These are phyloP conservation scores for Musa balbisiana DNA, from an alignment of 202 grass and related monocot species.

Conservation along the genomic window DNA sequence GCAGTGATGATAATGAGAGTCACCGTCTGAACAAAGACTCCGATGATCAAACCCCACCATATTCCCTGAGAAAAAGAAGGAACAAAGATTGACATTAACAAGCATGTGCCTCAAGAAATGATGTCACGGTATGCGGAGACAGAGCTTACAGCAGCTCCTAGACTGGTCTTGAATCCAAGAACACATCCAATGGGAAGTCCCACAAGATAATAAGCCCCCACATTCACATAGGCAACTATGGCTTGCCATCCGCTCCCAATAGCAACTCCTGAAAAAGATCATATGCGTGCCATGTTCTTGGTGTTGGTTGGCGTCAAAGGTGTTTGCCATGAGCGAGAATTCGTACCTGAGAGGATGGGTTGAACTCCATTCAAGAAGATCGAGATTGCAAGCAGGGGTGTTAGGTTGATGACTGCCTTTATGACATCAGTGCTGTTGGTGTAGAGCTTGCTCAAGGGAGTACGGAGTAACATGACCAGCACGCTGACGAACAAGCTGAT, in stretches of 20 bases:
- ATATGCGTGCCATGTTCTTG: background rate
- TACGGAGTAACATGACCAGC: slow-evolving; percentile 14
- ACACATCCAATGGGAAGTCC: slow-evolving; percentile 24
- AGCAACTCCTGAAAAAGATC: slow-evolving; percentile 20
- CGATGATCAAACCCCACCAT: slow-evolving; percentile 30
- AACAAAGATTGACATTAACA: background rate
- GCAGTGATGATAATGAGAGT: slow-evolving; percentile 21
- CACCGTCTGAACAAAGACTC: slow-evolving; percentile 22
- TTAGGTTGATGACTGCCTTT: slow-evolving; percentile 4
- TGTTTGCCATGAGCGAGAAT: too few species aligned
- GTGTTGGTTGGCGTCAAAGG: too few species aligned
- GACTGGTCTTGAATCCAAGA: slow-evolving; percentile 34
- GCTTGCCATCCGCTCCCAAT: slow-evolving; percentile 30
- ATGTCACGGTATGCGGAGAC: too few species aligned
- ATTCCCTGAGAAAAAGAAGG: slow-evolving; percentile 25
- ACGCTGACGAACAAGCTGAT: slow-evolving; percentile 19
- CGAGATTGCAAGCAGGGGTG: slow-evolving; percentile 24
- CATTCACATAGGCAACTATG: slow-evolving; percentile 25
- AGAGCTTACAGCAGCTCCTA: slow-evolving; percentile 23
- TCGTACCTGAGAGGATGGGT: slow-evolving; percentile 25
- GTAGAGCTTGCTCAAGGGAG: slow-evolving; percentile 23
- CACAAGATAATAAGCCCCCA: slow-evolving; percentile 29
- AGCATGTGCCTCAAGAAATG: too few species aligned
- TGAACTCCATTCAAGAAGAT: slow-evolving; percentile 33
- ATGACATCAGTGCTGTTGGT: slow-evolving; percentile 20